A percentile compares a stretch with the other conserved stretches of the same genome.
Evolutionary conservation across 2,329 filamentous ascomycete genomes (phyloP).

Genomic region (Saccharata proteae): DNA sequence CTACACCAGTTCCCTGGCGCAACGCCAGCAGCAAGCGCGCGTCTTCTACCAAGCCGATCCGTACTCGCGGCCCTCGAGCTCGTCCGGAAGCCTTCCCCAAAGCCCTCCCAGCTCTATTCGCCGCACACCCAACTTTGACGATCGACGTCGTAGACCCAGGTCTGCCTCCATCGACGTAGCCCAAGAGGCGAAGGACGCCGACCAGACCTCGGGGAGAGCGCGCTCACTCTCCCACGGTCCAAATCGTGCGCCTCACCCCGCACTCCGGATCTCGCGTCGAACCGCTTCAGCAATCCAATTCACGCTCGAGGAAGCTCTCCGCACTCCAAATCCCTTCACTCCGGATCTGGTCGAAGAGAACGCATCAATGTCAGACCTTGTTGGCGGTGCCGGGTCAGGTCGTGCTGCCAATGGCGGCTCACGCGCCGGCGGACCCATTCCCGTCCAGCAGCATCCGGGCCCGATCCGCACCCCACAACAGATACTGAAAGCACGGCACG

Average conservation of each 20-base stretch:
- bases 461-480: conserved; percentile 75
- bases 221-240: conserved; percentile 19
- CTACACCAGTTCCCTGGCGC: conserved; percentile 27
- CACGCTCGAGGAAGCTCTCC: conserved; percentile 80
- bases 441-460: conserved; percentile 36
- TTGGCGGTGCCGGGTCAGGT: conserved; percentile 46
- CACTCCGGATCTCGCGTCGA: conserved; percentile 63
- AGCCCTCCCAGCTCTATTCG: conserved; percentile 39
- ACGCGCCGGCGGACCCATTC: conserved; percentile 39
- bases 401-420: conserved; percentile 45
- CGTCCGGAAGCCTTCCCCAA: conserved; percentile 36
- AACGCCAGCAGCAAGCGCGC: conserved; percentile 30
- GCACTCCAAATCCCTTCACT: conserved; percentile 71
- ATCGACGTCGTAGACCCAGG: conserved; percentile 22
- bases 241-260: conserved; percentile 35
- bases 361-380: conserved; percentile 82
- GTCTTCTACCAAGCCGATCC: conserved; percentile 22
- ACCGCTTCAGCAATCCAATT: conserved; percentile 87
- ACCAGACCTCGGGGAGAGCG: conserved; percentile 16
- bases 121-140: conserved; percentile 40
- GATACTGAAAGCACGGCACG: conserved; percentile 79
- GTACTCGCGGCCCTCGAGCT: conserved; percentile 38
- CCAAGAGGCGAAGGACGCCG: conserved; percentile 10
- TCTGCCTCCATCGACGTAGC: conserved; percentile 33
- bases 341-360: conserved; percentile 76